A percentile compares a stretch with the other conserved stretches of the same genome.
Evolutionary conservation across 768 basidiomycete species (phyloP).

Genomic region (Tulasnella sp.): DNA sequence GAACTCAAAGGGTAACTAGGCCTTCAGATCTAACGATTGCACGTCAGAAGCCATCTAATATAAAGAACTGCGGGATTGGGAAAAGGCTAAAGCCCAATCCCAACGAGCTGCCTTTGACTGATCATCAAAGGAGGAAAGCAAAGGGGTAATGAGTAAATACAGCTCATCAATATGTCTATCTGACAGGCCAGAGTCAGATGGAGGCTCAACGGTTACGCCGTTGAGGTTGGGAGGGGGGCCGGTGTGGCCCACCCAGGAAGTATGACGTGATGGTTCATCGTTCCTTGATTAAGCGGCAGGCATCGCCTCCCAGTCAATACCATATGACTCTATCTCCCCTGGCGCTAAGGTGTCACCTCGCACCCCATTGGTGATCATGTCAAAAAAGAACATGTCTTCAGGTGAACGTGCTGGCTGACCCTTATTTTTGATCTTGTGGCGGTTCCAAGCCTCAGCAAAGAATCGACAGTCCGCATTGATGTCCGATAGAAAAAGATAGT

Average conservation of each 20-base stretch:
- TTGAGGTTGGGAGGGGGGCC: constrained; percentile 19
- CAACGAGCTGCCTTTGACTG: neutral
- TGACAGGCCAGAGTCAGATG: neutral
- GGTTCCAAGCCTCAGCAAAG: constrained; percentile 43
- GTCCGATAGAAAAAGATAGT: constrained; percentile 47
- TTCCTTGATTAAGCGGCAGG: neutral
- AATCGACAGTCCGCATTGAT: constrained; percentile 47
- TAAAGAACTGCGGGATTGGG: neutral
- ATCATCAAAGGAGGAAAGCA: neutral
- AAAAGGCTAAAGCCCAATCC: neutral
- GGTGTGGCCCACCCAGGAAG: constrained; percentile 10
- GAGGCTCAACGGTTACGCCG: constrained; percentile 18
- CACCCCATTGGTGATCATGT: constrained; percentile 36
- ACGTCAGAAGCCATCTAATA: neutral
- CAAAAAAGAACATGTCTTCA: constrained; percentile 40
- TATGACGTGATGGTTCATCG: neutral
- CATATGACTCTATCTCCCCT: constrained; percentile 16
- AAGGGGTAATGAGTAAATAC: neutral
- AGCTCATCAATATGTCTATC: neutral
- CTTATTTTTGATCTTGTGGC: constrained; percentile 37
- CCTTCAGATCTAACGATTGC: neutral
- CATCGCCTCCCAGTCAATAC: constrained; percentile 23
- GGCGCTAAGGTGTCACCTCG: constrained; percentile 14
- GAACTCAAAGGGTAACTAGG: neutral
- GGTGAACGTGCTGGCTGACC: constrained; percentile 39